Conservation (phyloP, 495 filamentous ascomycete species). For the Xylaria nigripes region DNA sequence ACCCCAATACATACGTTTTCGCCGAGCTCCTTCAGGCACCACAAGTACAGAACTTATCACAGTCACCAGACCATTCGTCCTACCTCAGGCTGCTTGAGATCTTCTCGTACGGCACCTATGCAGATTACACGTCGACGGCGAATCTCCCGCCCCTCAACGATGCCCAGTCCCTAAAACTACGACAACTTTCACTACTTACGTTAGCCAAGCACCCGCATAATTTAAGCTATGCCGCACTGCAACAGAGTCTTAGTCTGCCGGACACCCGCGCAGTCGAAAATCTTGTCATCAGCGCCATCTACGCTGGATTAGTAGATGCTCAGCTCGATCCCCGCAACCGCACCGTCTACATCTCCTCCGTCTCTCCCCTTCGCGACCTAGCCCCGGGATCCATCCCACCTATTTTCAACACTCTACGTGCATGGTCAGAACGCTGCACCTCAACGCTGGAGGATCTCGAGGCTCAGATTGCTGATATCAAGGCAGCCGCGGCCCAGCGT, state of each 20-base stretch:
- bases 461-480: slow-evolving; percentile 53
- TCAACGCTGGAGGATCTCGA: slow-evolving; percentile 70
- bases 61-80: slow-evolving; percentile 33
- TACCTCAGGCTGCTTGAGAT: slow-evolving; percentile 75
- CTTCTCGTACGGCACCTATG: slow-evolving; percentile 88
- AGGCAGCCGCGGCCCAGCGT: slow-evolving; percentile 45
- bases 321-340: slow-evolving; percentile 71
- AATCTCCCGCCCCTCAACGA: slow-evolving; percentile 63
- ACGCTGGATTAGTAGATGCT: slow-evolving; percentile 69
- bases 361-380: slow-evolving; percentile 80
- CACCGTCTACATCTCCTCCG: slow-evolving; percentile 64
- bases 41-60: slow-evolving; percentile 66
- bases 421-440: slow-evolving; percentile 71
- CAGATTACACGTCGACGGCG: slow-evolving; percentile 50
- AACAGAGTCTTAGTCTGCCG: slow-evolving; percentile 55
- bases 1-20: slow-evolving; percentile 87
- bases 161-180: slow-evolving; percentile 75
- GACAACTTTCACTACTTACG: slow-evolving; percentile 79
- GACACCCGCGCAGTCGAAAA: slow-evolving; percentile 71
- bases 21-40: slow-evolving; percentile 79
- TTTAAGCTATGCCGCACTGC: slow-evolving; percentile 67
- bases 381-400: slow-evolving; percentile 55
- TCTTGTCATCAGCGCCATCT: slow-evolving; percentile 82
- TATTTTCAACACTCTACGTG: slow-evolving; percentile 58
- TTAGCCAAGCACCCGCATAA: slow-evolving; percentile 51